Base-by-base conservation (phyloP, 2,329 filamentous ascomycete genomes). In the Tolypocladium endophyticum region DNA sequence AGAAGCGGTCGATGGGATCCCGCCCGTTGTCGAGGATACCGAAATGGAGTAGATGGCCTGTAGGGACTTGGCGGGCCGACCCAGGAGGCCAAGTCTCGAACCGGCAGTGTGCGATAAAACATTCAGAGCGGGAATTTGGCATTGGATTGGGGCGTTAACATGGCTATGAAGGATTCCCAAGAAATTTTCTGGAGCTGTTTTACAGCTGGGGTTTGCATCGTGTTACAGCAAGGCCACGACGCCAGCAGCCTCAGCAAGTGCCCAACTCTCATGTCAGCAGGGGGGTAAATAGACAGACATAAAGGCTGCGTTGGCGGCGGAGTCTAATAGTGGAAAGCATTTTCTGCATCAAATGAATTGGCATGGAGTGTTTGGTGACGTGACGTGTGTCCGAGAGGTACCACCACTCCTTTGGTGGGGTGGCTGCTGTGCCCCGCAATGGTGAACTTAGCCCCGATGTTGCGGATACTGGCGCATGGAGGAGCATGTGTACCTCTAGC, bases 1-100 rank as follows among this genome's bases (percentile, higher is more conserved):
- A 23, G 84, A 87, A 64, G 77, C 79, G 2, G 72, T 72, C 1
- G 81, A 83, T 38, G 81, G 80, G 1, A 73, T 82, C 1, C 69
- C 73, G 2, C 66, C 74, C 1, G 67, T 73, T 6, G 72, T 71
- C 6, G 76, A 77, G 53, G 79, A 78, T 58, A 73, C 74, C 30
- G 78, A 77, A 35, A 74, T 77, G 66, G 79, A 77, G 59, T 74
- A 69, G 59, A 14, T 39, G 55, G 1, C 30, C 39, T 28, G 20
- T n/a, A 30, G 50, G 28, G 30, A 53, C 8, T 18, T 11, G 9
- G 28, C 47, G 47, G 28, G 25, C 47, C 3, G 28, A 30, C 47
- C 8, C 47, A 52, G 18, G 28, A 18, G 23, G 28, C 52, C 16
- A 39, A 25, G n/a, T 9, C 54, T 30, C 54, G 3, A 23, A n/a